A percentile compares a stretch with the other conserved stretches of the same genome.
phyloP scores from a whole-genome alignment of 1,139 yeast species.

The Geotrichum aggregatum region DNA sequence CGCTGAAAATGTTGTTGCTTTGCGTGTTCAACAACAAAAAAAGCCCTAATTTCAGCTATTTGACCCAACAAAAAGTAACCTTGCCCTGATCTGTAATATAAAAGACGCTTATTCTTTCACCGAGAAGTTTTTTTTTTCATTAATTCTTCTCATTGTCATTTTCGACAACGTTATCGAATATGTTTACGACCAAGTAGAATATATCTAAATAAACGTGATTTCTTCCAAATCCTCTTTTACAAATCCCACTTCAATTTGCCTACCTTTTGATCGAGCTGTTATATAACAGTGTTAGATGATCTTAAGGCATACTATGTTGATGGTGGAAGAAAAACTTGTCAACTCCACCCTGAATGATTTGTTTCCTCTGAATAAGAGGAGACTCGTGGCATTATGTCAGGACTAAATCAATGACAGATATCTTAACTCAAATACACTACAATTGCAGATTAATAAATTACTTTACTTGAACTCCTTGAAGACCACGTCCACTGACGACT shows the following conservation, averaged over 20 bases:
- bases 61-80: no score
- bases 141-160: no score
- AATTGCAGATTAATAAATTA: not conserved
- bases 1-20: not conserved
- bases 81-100: no score
- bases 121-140: no score
- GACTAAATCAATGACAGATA: constrained; percentile 30
- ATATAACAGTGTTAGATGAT: constrained; percentile 16
- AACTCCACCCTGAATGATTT: constrained; percentile 27
- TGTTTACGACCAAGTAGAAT: not conserved
- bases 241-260: constrained; percentile 18
- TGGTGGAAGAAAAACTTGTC: constrained; percentile 26
- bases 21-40: not conserved
- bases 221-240: not conserved
- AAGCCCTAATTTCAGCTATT: not conserved
- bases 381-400: constrained; percentile 20
- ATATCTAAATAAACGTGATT: not conserved
- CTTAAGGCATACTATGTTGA: constrained; percentile 19
- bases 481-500: constrained; percentile 69
- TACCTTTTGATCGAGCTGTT: constrained; percentile 17
- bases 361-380: constrained; percentile 18
- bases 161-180: no score
- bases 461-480: constrained; percentile 55
- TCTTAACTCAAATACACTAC: not conserved
- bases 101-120: no score